A percentile compares a stretch with the other conserved stretches of the same genome.
phyloP scores from a whole-genome alignment of 192 early-diverging fungal genomes.

The Umbelopsis ramanniana region DNA sequence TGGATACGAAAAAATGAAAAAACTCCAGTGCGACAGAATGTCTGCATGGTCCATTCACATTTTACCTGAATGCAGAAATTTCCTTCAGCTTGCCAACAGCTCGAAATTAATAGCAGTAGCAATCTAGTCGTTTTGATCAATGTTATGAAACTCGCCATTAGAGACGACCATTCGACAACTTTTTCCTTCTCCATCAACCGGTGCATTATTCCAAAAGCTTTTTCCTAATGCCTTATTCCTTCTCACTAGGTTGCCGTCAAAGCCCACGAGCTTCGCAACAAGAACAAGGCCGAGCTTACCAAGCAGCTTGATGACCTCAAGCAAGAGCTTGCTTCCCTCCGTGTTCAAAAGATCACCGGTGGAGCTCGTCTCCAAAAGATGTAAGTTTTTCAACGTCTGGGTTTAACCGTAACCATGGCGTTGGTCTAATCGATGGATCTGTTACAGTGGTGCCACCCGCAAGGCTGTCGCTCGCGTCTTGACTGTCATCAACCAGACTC shows the following conservation, averaged over 20 bases:
- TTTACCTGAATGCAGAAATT: background rate
- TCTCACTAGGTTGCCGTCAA: conserved; percentile 80
- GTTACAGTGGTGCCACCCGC: conserved; percentile 70
- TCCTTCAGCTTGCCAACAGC: background rate
- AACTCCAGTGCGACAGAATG: background rate
- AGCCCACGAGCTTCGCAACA: conserved; percentile 91
- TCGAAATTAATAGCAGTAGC: too few species aligned
- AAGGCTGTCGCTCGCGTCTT: conserved; percentile 94
- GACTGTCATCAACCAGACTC: conserved; percentile 95
- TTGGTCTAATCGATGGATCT: conserved; percentile 1
- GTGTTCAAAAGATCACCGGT: conserved; percentile 92
- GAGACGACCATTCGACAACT: background rate
- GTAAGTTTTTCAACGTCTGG: background rate
- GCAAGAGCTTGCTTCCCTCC: conserved; percentile 91
- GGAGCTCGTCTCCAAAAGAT: conserved; percentile 66
- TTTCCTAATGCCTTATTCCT: conserved; percentile 5
- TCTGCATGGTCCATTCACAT: background rate
- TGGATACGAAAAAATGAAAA: conserved; percentile 4
- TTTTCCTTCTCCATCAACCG: background rate
- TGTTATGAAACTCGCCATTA: background rate
- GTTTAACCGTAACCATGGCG: background rate
- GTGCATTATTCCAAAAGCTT: background rate
- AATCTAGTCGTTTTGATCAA: background rate
- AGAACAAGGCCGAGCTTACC: conserved; percentile 91
- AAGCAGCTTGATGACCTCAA: conserved; percentile 94